Evolutionary conservation across 306 rosid species (phyloP), one percentile per base, ranked within the genome.

Genomic region (Rosa chinensis): DNA sequence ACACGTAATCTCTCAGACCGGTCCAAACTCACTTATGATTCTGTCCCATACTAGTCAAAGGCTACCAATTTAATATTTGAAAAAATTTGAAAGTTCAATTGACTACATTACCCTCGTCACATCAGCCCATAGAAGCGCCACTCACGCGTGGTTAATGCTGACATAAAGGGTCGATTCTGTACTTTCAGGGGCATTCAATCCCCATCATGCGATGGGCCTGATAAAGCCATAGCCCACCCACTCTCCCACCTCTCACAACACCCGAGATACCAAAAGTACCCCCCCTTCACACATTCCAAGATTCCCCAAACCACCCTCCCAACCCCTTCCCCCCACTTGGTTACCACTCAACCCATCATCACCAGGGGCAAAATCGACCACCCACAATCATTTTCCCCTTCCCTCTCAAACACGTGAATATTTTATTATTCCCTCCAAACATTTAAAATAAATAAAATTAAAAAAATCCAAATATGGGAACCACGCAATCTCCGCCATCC

Each of bases 401-500:
- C 87, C 78, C 80, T 84, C 80, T 73, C 78, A 73, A 73, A 73
- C 53, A 0, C 8, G 5, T 35, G 16, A 32, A 23, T 50, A 12
- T 75, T 28, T 5, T 0, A 16, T 78, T 59, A 12, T 82, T 77
- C 80, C 80, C 77, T 82, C 25, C 78, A 59, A 55, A 63, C 66
- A 20, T 23, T n/a, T 0, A 7, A 56, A n/a, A 8, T 3, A n/a
- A n/a, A 2, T 1, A 32, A 6, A 18, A 6, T 1, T 1, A 2
- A 32, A 32, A 32, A 32, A 32, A 2, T 32, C 16, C 10, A 8
- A 23, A 20, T 56, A 56, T 28, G 44, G 44, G 70, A 64, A 66
- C 28, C 48, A 76, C 87, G 87, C 37, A 84, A 86, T 87, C 73
- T 66, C 43, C 84, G 94, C 86, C 90, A 86, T 78, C 76, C 70